These are phyloP conservation scores for Metschnikowia chrysomelidarum DNA, from an alignment of 805 yeast species.

Conservation along the genomic window DNA sequence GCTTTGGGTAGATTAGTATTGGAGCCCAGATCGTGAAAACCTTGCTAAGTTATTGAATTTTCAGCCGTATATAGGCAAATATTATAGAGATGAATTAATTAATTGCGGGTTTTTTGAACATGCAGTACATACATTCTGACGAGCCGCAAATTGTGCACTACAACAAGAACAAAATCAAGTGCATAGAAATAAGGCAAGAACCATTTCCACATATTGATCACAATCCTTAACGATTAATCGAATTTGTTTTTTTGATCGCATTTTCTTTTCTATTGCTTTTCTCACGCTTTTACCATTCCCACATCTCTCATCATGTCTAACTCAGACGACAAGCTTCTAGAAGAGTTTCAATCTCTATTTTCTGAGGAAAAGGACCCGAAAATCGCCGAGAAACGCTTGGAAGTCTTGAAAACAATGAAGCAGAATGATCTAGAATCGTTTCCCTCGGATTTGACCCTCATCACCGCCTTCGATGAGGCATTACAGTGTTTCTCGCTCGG, in stretches of 20 bases:
- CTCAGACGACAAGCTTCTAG: constrained; percentile 12
- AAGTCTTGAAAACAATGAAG: constrained; percentile 15
- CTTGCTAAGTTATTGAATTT: background rate
- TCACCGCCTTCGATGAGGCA: constrained; percentile 84
- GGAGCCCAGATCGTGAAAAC: constrained; percentile 47
- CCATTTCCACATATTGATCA: too few relatives aligned
- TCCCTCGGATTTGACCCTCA: constrained; percentile 37
- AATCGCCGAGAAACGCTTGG: constrained; percentile 15
- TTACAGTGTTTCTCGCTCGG: constrained; percentile 86
- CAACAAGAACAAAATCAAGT: too few relatives aligned
- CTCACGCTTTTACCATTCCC: too few relatives aligned
- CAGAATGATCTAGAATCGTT: constrained; percentile 21
- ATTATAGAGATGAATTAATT: too few relatives aligned
- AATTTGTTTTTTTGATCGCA: too few relatives aligned
- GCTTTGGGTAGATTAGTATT: constrained; percentile 61
- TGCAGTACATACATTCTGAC: too few relatives aligned
- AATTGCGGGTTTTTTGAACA: too few relatives aligned
- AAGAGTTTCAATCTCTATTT: constrained; percentile 14
- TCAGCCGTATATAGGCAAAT: too few relatives aligned
- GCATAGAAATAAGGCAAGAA: too few relatives aligned
- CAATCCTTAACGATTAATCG: too few relatives aligned
- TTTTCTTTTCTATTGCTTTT: background rate
- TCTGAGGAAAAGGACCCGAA: constrained; percentile 14
- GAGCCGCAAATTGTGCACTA: too few relatives aligned
- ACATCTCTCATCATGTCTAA: background rate